Conservation (phyloP, 2,329 filamentous ascomycete genomes). For the Arthrobotrys entomopaga region DNA sequence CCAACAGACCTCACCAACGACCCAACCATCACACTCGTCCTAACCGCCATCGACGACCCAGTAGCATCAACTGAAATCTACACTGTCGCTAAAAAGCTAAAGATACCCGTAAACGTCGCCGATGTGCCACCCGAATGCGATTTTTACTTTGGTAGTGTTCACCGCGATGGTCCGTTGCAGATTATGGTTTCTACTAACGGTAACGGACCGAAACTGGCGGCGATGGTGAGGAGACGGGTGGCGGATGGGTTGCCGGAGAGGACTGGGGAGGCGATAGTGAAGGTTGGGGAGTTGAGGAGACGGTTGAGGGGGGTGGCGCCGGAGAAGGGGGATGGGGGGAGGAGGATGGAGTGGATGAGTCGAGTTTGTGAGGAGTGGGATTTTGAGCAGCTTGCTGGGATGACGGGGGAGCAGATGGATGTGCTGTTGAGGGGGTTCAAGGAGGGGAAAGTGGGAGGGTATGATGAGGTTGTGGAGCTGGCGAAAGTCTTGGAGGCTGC, state of each 20-base stretch:
- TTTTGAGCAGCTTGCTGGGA: slow-evolving; percentile 82
- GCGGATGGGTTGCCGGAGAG: slow-evolving; percentile 79
- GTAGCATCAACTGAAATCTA: slow-evolving; percentile 89
- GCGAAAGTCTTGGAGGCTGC: slow-evolving; percentile 35
- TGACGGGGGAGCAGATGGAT: slow-evolving; percentile 86
- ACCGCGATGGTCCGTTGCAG: slow-evolving; percentile 93
- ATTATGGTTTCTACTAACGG: slow-evolving; percentile 99
- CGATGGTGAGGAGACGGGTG: slow-evolving; percentile 84
- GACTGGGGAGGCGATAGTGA: slow-evolving; percentile 84
- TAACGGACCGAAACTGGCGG: slow-evolving; percentile 90
- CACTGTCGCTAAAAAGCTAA: slow-evolving; percentile 87
- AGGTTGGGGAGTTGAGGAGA: slow-evolving; percentile 80
- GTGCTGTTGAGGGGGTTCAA: slow-evolving; percentile 68
- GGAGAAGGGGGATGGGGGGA: slow-evolving; percentile 75
- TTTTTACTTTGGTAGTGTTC: slow-evolving; percentile 97
- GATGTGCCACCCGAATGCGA: slow-evolving; percentile 97
- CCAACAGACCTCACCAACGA: slow-evolving; percentile 86
- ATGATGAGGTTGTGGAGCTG: slow-evolving; percentile 51
- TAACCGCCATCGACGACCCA: slow-evolving; percentile 92
- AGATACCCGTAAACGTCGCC: slow-evolving; percentile 92
- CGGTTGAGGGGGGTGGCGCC: slow-evolving; percentile 83
- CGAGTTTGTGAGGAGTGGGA: slow-evolving; percentile 87
- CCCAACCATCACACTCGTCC: slow-evolving; percentile 77
- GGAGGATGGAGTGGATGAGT: slow-evolving; percentile 95
- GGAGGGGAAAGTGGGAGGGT: slow-evolving; percentile 53